Percentiles rank a stretch among this genome's conserved stretches.
Evolutionary conservation across 345 rosid genomes (phyloP).

Genomic region (Arabidopsis arenosa): DNA sequence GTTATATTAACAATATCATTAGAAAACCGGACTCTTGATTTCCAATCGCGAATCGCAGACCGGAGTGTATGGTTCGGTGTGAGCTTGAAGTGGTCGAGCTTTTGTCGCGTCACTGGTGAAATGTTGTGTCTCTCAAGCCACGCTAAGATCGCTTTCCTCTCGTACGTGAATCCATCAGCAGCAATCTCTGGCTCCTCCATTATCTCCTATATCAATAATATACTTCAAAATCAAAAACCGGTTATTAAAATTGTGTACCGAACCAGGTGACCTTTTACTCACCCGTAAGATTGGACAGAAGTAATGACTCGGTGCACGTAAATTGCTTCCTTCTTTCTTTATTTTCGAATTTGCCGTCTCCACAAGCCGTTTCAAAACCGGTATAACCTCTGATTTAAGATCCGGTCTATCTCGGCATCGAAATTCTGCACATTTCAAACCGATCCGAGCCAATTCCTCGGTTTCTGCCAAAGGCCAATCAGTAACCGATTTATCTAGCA

Average conservation of each 20-base stretch:
- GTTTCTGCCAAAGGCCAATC: constrained; percentile 89
- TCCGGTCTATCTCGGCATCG: constrained; percentile 95
- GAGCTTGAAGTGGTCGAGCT: constrained; percentile 56
- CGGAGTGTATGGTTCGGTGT: constrained; percentile 73
- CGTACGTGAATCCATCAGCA: constrained; percentile 87
- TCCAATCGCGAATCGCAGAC: constrained; percentile 84
- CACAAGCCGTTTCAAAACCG: constrained; percentile 67
- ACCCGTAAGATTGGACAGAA: constrained; percentile 91
- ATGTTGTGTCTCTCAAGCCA: constrained; percentile 77
- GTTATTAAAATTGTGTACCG: constrained; percentile 8
- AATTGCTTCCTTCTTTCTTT: constrained; percentile 50
- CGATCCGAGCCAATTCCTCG: constrained; percentile 68
- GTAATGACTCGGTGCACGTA: constrained; percentile 71
- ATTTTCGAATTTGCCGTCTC: constrained; percentile 60
- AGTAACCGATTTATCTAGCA: constrained; percentile 63
- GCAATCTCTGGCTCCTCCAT: constrained; percentile 88
- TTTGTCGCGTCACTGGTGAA: constrained; percentile 75
- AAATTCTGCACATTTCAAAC: constrained; percentile 69
- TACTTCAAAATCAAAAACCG: not conserved
- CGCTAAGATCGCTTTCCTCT: constrained; percentile 71
- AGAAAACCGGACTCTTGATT: constrained; percentile 51
- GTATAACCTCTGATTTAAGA: constrained; percentile 75
- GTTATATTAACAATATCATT: constrained; percentile 26
- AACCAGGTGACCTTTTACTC: constrained; percentile 2
- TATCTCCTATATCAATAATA: constrained; percentile 56